Evolutionary conservation across 2,329 filamentous ascomycete species (phyloP), one percentile per base, ranked within the genome.

Genomic region (Pseudomassariella vexata): DNA sequence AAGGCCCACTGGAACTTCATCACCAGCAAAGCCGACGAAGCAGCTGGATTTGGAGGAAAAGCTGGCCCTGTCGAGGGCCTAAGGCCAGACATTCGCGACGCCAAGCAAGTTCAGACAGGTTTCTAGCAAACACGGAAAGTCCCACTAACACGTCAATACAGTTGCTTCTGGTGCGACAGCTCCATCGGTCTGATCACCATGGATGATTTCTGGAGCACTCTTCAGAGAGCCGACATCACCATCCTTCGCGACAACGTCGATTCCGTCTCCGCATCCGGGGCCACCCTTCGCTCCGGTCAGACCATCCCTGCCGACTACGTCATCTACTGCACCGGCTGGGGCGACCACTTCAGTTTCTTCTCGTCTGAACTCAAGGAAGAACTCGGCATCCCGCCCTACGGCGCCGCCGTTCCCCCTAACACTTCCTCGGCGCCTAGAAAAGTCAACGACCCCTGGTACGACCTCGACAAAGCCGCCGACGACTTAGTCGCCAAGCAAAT

Each of bases 301-400:
- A 19, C 26, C 17, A 25, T 44, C n/a, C 18, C 24, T 15, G 30
- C 38, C n/a, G 41, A 48, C 28, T 31, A 24, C 18, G 32, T 38
- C 14, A 34, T 46, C 14, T 30, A 35, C n/a, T 41, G 35, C 29
- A 48, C 45, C 9, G 43, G 43, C 19, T 47, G 40, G 40, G 37
- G 33, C 9, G 35, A 47, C 21, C 34, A 44, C 32, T 46, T 45
- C 17, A 32, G 24, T 28, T 30, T 44, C 14, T 48, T 48, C 21
- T 31, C 31, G 15, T 22, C 34, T 3, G 33, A 34, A 17, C 16
- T 33, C 5, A 41, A 39, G 26, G 31, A 28, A 8, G 22, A 41
- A 34, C 23, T 38, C 19, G 45, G 45, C n/a, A 33, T 46, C 24
- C 41, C 41, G n/a, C 35, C 7, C 9, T 35, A 35, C 25, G 32